Base-by-base conservation (phyloP, 2,329 filamentous ascomycete genomes). In the Pyricularia pennisetigena region DNA sequence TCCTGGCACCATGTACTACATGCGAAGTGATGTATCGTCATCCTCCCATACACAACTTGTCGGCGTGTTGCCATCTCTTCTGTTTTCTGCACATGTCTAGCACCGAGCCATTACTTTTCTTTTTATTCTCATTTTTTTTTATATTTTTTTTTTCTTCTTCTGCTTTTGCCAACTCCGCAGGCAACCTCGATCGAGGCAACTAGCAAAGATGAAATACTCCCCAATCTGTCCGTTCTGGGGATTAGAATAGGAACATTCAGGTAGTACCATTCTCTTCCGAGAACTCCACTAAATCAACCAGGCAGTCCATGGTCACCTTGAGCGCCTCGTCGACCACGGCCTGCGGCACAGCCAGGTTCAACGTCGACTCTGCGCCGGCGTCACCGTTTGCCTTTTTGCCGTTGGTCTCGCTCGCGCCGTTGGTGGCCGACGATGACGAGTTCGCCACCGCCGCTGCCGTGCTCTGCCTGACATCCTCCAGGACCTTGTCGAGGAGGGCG, bases 291-390 rank as follows among this genome's bases (percentile, higher is more conserved):
- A 71, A 70, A 54, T 78, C 75, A 70, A 88, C 86, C 61, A 90
- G 78, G 70, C 83, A 83, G 72, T 88, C 86, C 69, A 83, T 80
- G 30, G 87, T 87, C 35, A 85, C 79, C 71, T 82, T 82, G n/a
- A 89, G 78, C 4, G 86, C 86, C 71, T 90, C 85, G 29, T 88
- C 85, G 16, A 90, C 77, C n/a, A 88, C 86, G 2, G 79, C 74
- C 68, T 83, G 80, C 14, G 88, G 87, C 61, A 90, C 76, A 35
- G 86, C 87, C 16, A 89, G 80, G 71, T 76, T 81, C 68, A 54
- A 74, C 70, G 30, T 76, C 75, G 69, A 77, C 75, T 23, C 66
- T 64, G 64, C 66, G 69, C 23, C 23, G 64, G 49, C 69, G 24
- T 70, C 74, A 65, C 77, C 77, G 70, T 78, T 79, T 57, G 70